Base-by-base conservation (phyloP, 2,329 filamentous ascomycete genomes). In the Juglanconis sp. region DNA sequence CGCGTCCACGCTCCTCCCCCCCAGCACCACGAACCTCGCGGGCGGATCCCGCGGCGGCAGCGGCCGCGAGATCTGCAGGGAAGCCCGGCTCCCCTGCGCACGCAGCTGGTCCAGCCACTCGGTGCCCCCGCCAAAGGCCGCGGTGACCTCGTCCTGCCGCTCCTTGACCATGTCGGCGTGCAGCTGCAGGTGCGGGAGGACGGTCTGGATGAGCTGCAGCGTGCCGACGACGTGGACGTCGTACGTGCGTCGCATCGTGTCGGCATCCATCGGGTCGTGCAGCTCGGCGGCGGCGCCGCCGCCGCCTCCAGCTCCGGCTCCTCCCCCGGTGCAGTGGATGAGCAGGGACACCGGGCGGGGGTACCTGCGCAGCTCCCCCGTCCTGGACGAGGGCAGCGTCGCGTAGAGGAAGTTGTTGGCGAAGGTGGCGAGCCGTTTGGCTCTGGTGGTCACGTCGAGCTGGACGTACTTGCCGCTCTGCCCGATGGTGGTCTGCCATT, bases 221-320 rank as follows among this genome's bases (percentile, higher is more conserved):
- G 60, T 48, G 17, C 60, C 60, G 11, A 56, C 38, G 24, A 48
- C 56, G 46, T 62, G 59, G 56, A 59, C 40, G 31, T 62, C 60
- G 40, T 59, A 62, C 6, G 60, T 49, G 11, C 30, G 6, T 46
- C 44, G 38, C 56, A 62, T 59, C 32, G 60, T 62, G 2, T 44
- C 47, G 4, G 56, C 52, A 24, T 59, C 52, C 56, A 62, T 62
- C 11, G 55, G 52, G 4, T 32, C 48, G 24, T 59, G 38, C 24
- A 52, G 15, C 48, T 62, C 60, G 4, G 60, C 60, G 11, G 52
- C 52, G 11, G 52, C 36, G 24, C 55, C 49, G 11, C 53, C 55
- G 2, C 49, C 49, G 6, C 5, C 8, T 52, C 46, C 1, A 15
- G 38, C 24, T 4, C 48, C 6, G 55, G 15, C 24, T 44, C 47